Percentiles rank a stretch among this genome's conserved stretches.
Evolutionary conservation across 306 rosid genomes (phyloP).

Genomic region (Gleditsia sinensis): DNA sequence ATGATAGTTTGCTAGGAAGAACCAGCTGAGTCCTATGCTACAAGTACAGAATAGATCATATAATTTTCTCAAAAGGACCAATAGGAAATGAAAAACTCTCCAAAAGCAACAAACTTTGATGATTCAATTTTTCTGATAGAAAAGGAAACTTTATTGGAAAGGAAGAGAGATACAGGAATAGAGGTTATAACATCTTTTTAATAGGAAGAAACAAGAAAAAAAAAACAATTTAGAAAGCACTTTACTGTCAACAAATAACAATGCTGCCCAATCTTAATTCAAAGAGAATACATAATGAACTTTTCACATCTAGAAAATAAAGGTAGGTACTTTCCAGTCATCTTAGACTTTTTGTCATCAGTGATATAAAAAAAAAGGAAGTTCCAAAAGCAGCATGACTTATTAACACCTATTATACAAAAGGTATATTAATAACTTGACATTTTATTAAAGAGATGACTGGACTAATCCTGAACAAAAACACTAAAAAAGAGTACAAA

Average conservation of each 20-base stretch:
- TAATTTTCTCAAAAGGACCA: background rate
- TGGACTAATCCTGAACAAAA: background rate
- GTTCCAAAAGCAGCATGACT: background rate
- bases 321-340: too few relatives aligned
- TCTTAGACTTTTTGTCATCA: background rate
- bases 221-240: too few relatives aligned
- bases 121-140: too few relatives aligned
- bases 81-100: constrained; percentile 10
- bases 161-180: too few relatives aligned
- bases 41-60: background rate
- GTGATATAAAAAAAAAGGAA: background rate
- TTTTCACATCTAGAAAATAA: background rate
- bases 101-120: constrained; percentile 2
- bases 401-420: background rate
- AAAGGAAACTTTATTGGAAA: too few relatives aligned
- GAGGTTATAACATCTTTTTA: too few relatives aligned
- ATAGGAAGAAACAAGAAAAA: too few relatives aligned
- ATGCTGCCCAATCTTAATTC: too few relatives aligned
- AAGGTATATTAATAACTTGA: background rate
- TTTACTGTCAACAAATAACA: too few relatives aligned
- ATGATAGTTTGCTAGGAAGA: background rate
- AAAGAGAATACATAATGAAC: background rate
- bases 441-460: background rate
- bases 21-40: background rate
- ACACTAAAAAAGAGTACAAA: background rate